phyloP scores from a whole-genome alignment of 2,329 filamentous ascomycete genomes.

The Phaeosphaeriaceae sp. region DNA sequence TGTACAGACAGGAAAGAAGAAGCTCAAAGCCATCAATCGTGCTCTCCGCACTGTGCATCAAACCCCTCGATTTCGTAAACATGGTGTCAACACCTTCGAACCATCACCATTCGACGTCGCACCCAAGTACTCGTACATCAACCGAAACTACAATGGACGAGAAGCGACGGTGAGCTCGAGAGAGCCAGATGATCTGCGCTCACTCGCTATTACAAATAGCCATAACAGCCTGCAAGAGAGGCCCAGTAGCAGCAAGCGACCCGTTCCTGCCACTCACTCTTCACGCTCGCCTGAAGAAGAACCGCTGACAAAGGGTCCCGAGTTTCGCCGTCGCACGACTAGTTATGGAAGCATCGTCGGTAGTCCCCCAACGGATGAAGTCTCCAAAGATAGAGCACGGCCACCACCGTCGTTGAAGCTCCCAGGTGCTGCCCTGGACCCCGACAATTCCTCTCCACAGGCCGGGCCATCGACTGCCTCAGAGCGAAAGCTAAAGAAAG shows the following conservation, averaged over 20 bases:
- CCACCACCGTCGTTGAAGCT: slow-evolving; percentile 62
- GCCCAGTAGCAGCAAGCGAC: slow-evolving; percentile 17
- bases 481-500: slow-evolving; percentile 22
- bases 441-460: slow-evolving; percentile 34
- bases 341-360: slow-evolving; percentile 70
- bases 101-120: slow-evolving; percentile 44
- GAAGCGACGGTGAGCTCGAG: slow-evolving; percentile 21
- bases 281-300: slow-evolving; percentile 36
- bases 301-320: slow-evolving; percentile 31
- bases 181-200: slow-evolving; percentile 32
- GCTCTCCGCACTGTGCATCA: slow-evolving; percentile 69
- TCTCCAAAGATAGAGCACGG: slow-evolving; percentile 25
- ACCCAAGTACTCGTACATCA: slow-evolving; percentile 52
- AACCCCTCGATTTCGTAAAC: slow-evolving; percentile 53
- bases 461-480: slow-evolving; percentile 20
- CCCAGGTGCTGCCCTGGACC: slow-evolving; percentile 66
- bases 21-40: slow-evolving; percentile 80
- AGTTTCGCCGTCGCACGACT: slow-evolving; percentile 43
- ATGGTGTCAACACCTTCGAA: slow-evolving; percentile 39
- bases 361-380: slow-evolving; percentile 51
- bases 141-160: slow-evolving; percentile 35
- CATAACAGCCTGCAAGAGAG: slow-evolving; percentile 22
- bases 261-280: neutral
- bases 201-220: slow-evolving; percentile 33
- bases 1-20: slow-evolving; percentile 77